Evolutionary conservation across 2,329 filamentous ascomycete genomes (phyloP).

Genomic region (Penicillium sp.): DNA sequence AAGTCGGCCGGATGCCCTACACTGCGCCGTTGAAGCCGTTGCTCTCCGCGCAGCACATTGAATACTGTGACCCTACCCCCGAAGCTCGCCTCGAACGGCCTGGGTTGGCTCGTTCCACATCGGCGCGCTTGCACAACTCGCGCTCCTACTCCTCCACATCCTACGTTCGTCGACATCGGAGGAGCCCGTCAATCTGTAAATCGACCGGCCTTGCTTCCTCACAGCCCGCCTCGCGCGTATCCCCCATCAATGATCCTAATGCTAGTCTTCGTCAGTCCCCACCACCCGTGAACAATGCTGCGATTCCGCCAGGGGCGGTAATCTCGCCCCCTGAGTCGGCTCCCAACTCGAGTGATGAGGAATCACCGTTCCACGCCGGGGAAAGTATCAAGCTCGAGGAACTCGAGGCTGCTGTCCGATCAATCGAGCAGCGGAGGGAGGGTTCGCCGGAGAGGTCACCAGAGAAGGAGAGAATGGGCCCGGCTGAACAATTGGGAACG

Average conservation of each 20-base stretch:
- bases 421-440: slow-evolving; percentile 56
- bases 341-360: slow-evolving; percentile 77
- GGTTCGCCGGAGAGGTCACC: slow-evolving; percentile 35
- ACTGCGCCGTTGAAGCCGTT: slow-evolving; percentile 54
- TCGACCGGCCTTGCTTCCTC: slow-evolving; percentile 30
- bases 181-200: slow-evolving; percentile 53
- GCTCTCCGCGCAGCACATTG: slow-evolving; percentile 53
- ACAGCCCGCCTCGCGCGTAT: slow-evolving; percentile 24
- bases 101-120: slow-evolving; percentile 18
- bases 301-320: slow-evolving; percentile 78
- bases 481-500: slow-evolving; percentile 10
- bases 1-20: slow-evolving; percentile 51
- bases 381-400: slow-evolving; percentile 56
- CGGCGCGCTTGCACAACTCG: slow-evolving; percentile 49
- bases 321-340: slow-evolving; percentile 89
- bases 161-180: slow-evolving; percentile 61
- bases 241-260: slow-evolving; percentile 41
- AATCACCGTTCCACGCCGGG: slow-evolving; percentile 41
- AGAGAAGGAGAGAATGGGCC: slow-evolving; percentile 30
- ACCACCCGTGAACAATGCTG: slow-evolving; percentile 70
- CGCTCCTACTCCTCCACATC: slow-evolving; percentile 58
- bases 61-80: slow-evolving; percentile 47
- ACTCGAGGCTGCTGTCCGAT: slow-evolving; percentile 77
- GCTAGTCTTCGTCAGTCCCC: slow-evolving; percentile 76
- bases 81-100: slow-evolving; percentile 23